Evolutionary conservation across 345 rosid species (phyloP).

Genomic region (Syzygium oleosum): DNA sequence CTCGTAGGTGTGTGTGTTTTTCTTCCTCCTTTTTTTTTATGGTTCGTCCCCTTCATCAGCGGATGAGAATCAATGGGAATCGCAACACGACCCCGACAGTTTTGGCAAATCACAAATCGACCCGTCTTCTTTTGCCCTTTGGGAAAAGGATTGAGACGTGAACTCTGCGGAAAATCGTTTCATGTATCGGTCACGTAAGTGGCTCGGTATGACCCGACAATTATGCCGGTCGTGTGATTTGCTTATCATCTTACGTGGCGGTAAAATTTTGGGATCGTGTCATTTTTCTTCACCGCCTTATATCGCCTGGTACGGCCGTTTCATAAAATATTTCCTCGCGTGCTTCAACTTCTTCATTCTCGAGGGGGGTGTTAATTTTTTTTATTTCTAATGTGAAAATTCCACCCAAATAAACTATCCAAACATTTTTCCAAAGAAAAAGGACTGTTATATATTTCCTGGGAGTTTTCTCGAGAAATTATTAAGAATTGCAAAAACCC

Average conservation of each 20-base stretch:
- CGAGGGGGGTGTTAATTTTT: not conserved
- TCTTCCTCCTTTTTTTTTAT: not conserved
- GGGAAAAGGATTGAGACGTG: not conserved
- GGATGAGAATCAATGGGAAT: not conserved
- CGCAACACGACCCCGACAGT: not conserved
- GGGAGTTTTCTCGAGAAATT: not conserved
- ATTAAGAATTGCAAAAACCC: not conserved
- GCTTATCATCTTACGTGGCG: not conserved
- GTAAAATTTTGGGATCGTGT: not conserved
- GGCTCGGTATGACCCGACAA: not conserved
- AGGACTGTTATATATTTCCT: not conserved
- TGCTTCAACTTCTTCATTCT: not conserved
- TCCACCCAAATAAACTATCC: not conserved
- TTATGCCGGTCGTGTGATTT: not conserved
- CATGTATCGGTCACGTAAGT: not conserved
- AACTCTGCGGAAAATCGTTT: not conserved
- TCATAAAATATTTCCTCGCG: rapidly evolving
- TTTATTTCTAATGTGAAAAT: not conserved
- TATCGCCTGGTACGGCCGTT: not conserved
- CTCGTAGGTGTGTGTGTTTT: not conserved
- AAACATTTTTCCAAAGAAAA: too few species aligned
- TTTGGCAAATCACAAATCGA: not conserved
- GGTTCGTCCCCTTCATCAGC: not conserved
- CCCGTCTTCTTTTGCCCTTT: not conserved
- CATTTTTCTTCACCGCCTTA: not conserved